Evolutionary conservation across 2,329 filamentous ascomycete species (phyloP).

Genomic region (Clathrospora elynae): DNA sequence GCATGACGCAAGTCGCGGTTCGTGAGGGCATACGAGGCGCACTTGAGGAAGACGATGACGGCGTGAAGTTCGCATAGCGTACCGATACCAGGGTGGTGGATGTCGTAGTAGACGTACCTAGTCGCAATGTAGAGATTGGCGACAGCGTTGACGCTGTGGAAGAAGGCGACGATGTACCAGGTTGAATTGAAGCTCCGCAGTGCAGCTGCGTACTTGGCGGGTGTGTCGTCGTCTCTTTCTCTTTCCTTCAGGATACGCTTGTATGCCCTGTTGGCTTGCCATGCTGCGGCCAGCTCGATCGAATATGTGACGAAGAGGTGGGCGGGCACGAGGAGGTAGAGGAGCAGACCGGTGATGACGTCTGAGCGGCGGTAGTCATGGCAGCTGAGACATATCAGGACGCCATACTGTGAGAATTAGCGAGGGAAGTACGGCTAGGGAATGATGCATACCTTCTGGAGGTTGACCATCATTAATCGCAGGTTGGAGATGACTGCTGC

Average conservation of each 20-base stretch:
- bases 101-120: constrained; percentile 83
- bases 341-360: constrained; percentile 71
- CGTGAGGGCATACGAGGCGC: constrained; percentile 92
- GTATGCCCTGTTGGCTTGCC: constrained; percentile 73
- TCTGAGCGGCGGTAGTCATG: constrained; percentile 86
- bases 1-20: constrained; percentile 94
- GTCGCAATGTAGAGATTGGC: constrained; percentile 81
- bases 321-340: constrained; percentile 87
- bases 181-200: constrained; percentile 69
- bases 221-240: constrained; percentile 57
- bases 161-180: constrained; percentile 80
- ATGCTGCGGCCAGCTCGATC: constrained; percentile 83
- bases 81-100: constrained; percentile 92
- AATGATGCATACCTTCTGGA: constrained; percentile 72
- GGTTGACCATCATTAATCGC: constrained; percentile 93
- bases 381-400: constrained; percentile 87
- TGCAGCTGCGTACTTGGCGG: constrained; percentile 62
- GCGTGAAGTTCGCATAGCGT: constrained; percentile 89
- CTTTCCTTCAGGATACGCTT: constrained; percentile 55
- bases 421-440: constrained; percentile 11
- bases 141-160: constrained; percentile 83
- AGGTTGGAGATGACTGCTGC: constrained; percentile 83
- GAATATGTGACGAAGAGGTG: constrained; percentile 89
- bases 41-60: constrained; percentile 95
- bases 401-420: constrained; percentile 72